Base-by-base conservation (phyloP, 495 filamentous ascomycete genomes). In the Tirmania nivea region DNA sequence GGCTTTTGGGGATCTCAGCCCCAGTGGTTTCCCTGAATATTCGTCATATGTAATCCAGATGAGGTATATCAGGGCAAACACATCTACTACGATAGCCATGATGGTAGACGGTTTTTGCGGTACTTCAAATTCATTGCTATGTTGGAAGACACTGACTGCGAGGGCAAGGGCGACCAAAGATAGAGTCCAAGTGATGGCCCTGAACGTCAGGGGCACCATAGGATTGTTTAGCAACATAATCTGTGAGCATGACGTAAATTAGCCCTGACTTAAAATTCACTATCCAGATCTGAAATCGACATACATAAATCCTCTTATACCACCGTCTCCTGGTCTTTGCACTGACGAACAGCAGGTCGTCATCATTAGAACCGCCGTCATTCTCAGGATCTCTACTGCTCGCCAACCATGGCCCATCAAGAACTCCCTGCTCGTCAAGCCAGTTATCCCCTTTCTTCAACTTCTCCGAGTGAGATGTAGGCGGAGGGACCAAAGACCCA, bases 11-110 rank as follows among this genome's bases (percentile, higher is more conserved):
- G 78, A 78, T 31, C 90, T 81, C 54, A 97, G 70, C 6, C 90
- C 90, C 35, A 97, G 70, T 4, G 90, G 90, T 62, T 94, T 92
- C 16, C 85, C 80, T 4, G 84, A 88, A 67, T 94, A 96, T 67
- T 97, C 90, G 65, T 97, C 90, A 67, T 80, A 94, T 2, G 86
- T 93, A 66, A 97, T 89, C 66, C 94, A 96, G 51, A 84, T 62
- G 35, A 90, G 75, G 66, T 95, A 97, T 42, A 88, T 77, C 54
- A 96, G 71, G 8, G 92, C 92, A 3, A 95, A 72, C 11, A 78
- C 78, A 67, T 95, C 89, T 34, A 96, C 83, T 47, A 87, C 78
- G 58, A 96, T 81, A 45, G 90, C 90, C 70, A 97, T 87, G 50
- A 82, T 75, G 10, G 85, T 81, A 21, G 87, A 89, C 4, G 87